Evolutionary conservation across 1,139 yeast species (phyloP).

Genomic region (Hemisphaericaspora subhashii): DNA sequence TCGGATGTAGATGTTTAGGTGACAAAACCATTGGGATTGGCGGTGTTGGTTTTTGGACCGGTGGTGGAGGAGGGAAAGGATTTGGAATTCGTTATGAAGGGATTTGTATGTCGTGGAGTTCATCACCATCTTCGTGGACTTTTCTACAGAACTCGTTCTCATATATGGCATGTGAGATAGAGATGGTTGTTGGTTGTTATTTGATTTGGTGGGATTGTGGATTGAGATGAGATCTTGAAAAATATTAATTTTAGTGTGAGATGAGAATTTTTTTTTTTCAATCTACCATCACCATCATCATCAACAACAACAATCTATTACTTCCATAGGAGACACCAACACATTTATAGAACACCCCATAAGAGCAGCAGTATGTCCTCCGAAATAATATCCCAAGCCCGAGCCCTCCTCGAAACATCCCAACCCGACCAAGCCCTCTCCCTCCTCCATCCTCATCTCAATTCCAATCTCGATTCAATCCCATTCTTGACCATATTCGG

Average conservation of each 20-base stretch:
- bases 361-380: constrained; percentile 4
- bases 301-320: not conserved
- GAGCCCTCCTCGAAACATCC: constrained; percentile 36
- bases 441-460: constrained; percentile 30
- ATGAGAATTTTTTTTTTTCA: too few relatives aligned
- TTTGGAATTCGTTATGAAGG: constrained; percentile 46
- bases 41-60: constrained; percentile 77
- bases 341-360: too few relatives aligned
- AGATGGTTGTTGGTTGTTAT: not conserved
- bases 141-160: too few relatives aligned
- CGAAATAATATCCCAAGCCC: constrained; percentile 22
- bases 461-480: constrained; percentile 29
- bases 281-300: too few relatives aligned
- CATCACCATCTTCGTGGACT: too few relatives aligned
- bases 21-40: constrained; percentile 75
- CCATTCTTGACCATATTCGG: constrained; percentile 52
- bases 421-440: constrained; percentile 44
- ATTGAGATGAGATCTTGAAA: not conserved
- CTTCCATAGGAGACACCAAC: not conserved
- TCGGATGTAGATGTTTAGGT: constrained; percentile 64
- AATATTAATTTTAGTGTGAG: too few relatives aligned
- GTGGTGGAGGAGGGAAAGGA: constrained; percentile 64
- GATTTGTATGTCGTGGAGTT: constrained; percentile 12
- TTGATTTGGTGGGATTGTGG: not conserved
- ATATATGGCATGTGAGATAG: not conserved